These are phyloP conservation scores for Scedosporium minutisporum DNA, from an alignment of 2,329 filamentous ascomycete species.

Conservation along the genomic window DNA sequence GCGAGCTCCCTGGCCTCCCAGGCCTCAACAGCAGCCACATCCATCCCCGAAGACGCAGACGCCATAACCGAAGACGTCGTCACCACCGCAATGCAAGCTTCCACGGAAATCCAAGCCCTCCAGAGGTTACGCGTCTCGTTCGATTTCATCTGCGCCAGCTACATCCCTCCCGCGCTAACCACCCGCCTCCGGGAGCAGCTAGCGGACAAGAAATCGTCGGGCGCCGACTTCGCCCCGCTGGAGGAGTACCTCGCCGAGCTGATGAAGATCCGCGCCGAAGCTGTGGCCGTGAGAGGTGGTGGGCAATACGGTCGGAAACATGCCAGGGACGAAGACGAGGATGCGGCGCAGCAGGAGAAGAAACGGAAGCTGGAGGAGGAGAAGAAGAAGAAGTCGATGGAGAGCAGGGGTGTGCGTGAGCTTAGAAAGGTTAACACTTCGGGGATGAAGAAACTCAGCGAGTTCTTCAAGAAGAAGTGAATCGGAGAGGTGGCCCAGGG, in stretches of 20 bases:
- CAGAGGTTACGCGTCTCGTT: conserved; percentile 57
- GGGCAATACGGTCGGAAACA: conserved; percentile 65
- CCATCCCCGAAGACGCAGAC: conserved; percentile 24
- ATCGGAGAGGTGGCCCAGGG: no score
- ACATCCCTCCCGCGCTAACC: conserved; percentile 40
- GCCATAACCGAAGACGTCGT: conserved; percentile 22
- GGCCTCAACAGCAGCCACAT: conserved; percentile 35
- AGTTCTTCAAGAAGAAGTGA: conserved; percentile 73
- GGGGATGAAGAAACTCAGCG: conserved; percentile 96
- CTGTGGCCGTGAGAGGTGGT: conserved; percentile 55
- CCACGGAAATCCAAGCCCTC: conserved; percentile 41
- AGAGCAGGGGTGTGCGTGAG: conserved; percentile 68
- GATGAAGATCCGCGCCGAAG: conserved; percentile 59
- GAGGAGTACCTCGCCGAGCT: conserved; percentile 60
- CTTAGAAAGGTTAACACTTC: conserved; percentile 82
- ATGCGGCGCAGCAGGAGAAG: conserved; percentile 62
- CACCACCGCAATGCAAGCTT: conserved; percentile 33
- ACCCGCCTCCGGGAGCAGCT: conserved; percentile 32
- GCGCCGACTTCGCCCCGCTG: conserved; percentile 59
- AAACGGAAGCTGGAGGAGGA: conserved; percentile 81
- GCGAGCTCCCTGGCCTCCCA: conserved; percentile 21
- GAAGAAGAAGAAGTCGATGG: conserved; percentile 66
- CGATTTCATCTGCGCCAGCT: conserved; percentile 53
- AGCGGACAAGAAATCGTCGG: conserved; percentile 19
- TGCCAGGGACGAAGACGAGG: conserved; percentile 55